Evolutionary conservation across 2,329 filamentous ascomycete species (phyloP).

Genomic region (Diaporthe sp.): DNA sequence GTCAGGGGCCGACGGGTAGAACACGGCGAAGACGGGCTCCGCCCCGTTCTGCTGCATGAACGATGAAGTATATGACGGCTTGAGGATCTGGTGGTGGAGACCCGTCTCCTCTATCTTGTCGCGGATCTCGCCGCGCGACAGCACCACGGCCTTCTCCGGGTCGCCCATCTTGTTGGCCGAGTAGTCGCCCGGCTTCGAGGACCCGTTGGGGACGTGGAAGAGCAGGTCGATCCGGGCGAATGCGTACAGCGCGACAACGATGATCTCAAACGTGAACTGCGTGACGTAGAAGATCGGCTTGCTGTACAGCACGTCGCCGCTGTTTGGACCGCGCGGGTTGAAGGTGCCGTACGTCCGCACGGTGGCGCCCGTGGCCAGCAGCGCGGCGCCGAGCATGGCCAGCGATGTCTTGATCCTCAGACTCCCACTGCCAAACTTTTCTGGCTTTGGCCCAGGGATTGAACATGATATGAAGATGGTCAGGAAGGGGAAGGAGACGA

Average conservation of each 20-base stretch:
- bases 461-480: slow-evolving; percentile 43
- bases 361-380: slow-evolving; percentile 41
- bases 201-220: slow-evolving; percentile 49
- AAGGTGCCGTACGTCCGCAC: slow-evolving; percentile 45
- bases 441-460: slow-evolving; percentile 45
- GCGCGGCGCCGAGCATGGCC: slow-evolving; percentile 41
- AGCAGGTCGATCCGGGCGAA: slow-evolving; percentile 46
- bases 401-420: slow-evolving; percentile 47
- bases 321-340: slow-evolving; percentile 42
- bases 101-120: slow-evolving; percentile 34
- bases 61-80: background rate
- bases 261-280: slow-evolving; percentile 49
- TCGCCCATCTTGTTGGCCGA: slow-evolving; percentile 32
- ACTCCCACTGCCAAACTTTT: slow-evolving; percentile 50
- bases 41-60: background rate
- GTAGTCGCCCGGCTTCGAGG: slow-evolving; percentile 46
- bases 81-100: slow-evolving; percentile 41
- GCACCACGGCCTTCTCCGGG: slow-evolving; percentile 27
- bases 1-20: slow-evolving; percentile 24
- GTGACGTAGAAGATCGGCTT: slow-evolving; percentile 52
- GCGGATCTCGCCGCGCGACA: slow-evolving; percentile 40
- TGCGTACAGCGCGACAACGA: slow-evolving; percentile 46
- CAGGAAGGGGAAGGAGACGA: slow-evolving; percentile 43
- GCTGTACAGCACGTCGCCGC: slow-evolving; percentile 47
- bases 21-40: slow-evolving; percentile 29